Conservation (phyloP, 164 flowering plant species). For the Aristolochia californica region DNA sequence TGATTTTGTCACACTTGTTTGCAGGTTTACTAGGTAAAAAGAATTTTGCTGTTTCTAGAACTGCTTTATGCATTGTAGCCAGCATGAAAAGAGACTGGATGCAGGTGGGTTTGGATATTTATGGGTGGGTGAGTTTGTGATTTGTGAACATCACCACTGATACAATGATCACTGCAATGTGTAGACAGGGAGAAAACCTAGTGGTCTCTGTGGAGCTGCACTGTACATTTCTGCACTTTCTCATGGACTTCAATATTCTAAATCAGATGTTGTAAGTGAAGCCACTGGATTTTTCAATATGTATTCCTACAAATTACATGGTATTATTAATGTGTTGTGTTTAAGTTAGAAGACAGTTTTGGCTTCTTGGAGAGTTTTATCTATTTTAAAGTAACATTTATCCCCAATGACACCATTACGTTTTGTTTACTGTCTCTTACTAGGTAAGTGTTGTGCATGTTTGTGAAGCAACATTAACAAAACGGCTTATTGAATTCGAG, state of each 20-base stretch:
- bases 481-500: slow-evolving; percentile 86
- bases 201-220: slow-evolving; percentile 95
- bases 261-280: slow-evolving; percentile 62
- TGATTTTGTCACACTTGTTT: slow-evolving; percentile 3
- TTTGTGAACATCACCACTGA: too few species aligned
- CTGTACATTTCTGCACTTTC: slow-evolving; percentile 78
- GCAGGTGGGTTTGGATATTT: slow-evolving; percentile 39
- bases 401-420: not conserved
- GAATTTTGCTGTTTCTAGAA: slow-evolving; percentile 30
- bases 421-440: slow-evolving; percentile 2
- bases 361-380: not conserved
- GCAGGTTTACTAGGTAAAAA: slow-evolving; percentile 35
- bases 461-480: slow-evolving; percentile 85
- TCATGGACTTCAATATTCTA: slow-evolving; percentile 59
- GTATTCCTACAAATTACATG: not conserved
- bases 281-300: not conserved
- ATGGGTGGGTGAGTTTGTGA: too few species aligned
- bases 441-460: slow-evolving; percentile 76
- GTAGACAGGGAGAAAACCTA: slow-evolving; percentile 96
- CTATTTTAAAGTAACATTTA: too few species aligned
- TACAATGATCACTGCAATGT: not conserved
- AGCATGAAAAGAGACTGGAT: slow-evolving; percentile 98
- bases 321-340: not conserved
- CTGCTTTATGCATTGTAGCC: slow-evolving; percentile 64
- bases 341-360: not conserved